Evolutionary conservation across 768 basidiomycete genomes (phyloP).

Genomic region (Hericium erinaceus): DNA sequence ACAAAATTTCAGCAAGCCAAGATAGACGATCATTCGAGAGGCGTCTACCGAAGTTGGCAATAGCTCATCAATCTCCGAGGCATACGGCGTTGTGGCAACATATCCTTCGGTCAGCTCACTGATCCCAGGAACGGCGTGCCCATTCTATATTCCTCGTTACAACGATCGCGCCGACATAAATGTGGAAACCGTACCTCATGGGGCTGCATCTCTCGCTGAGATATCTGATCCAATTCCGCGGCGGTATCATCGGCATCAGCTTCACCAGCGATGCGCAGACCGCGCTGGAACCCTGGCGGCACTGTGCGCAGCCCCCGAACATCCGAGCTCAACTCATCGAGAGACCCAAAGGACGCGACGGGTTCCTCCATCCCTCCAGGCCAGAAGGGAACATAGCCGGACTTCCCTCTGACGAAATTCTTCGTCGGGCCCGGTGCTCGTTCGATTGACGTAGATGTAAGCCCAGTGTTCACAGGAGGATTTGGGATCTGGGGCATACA

Average conservation of each 20-base stretch:
- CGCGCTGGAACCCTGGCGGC: constrained; percentile 78
- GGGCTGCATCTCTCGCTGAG: not conserved
- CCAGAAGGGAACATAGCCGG: constrained; percentile 86
- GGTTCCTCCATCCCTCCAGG: constrained; percentile 86
- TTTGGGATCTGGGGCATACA: constrained; percentile 37
- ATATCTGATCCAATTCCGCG: constrained; percentile 2
- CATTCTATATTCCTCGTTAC: not conserved
- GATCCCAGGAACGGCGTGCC: constrained; percentile 10
- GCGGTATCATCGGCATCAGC: constrained; percentile 38
- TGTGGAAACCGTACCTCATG: not conserved
- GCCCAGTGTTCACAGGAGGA: constrained; percentile 49
- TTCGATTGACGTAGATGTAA: constrained; percentile 78
- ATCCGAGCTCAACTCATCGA: constrained; percentile 26
- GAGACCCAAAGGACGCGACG: constrained; percentile 11
- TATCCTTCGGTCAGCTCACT: constrained; percentile 9
- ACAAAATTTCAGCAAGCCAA: constrained; percentile 2
- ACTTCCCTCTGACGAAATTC: constrained; percentile 90
- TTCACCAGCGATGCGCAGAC: constrained; percentile 62
- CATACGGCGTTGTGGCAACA: constrained; percentile 1
- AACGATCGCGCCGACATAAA: not conserved
- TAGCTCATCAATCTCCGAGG: constrained; percentile 68
- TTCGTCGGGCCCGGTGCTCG: constrained; percentile 73
- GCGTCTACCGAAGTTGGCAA: constrained; percentile 31
- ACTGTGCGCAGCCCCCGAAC: constrained; percentile 48
- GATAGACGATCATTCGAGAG: not conserved